Percentiles rank a stretch among this genome's conserved stretches.
Conservation (phyloP, 2,329 filamentous ascomycete species). For the Pseudocercospora crystallina region DNA sequence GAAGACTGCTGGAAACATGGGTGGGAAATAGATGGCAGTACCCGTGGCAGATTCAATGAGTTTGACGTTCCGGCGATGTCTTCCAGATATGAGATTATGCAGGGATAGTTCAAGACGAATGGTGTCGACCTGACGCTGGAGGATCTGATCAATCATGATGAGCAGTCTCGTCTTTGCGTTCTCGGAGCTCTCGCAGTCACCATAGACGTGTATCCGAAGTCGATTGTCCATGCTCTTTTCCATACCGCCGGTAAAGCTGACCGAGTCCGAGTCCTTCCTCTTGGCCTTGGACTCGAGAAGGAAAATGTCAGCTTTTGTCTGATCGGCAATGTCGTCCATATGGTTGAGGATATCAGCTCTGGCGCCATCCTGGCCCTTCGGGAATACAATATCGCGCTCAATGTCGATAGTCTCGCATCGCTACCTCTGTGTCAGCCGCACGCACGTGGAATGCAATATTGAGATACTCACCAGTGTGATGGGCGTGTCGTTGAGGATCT, state of each 20-base stretch:
- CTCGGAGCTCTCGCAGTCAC: slow-evolving; percentile 91
- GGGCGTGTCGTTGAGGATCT: slow-evolving; percentile 86
- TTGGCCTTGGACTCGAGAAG: slow-evolving; percentile 76
- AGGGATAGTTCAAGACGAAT: slow-evolving; percentile 81
- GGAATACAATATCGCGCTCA: slow-evolving; percentile 84
- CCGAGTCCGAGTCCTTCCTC: slow-evolving; percentile 73
- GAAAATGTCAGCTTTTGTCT: slow-evolving; percentile 95
- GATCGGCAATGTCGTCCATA: slow-evolving; percentile 80
- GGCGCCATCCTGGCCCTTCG: slow-evolving; percentile 55
- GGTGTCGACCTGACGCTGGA: slow-evolving; percentile 72
- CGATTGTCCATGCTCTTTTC: slow-evolving; percentile 82
- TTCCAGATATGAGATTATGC: slow-evolving; percentile 88
- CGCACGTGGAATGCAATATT: slow-evolving; percentile 5
- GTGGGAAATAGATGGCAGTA: slow-evolving; percentile 97
- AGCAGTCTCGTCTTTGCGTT: slow-evolving; percentile 94
- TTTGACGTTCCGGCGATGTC: slow-evolving; percentile 96
- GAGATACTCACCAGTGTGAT: slow-evolving; percentile 75
- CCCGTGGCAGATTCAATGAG: slow-evolving; percentile 92
- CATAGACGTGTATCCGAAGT: slow-evolving; percentile 90
- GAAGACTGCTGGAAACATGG: slow-evolving; percentile 87
- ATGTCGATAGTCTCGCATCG: slow-evolving; percentile 92
- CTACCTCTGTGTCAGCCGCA: slow-evolving; percentile 51
- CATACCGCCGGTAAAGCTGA: slow-evolving; percentile 73
- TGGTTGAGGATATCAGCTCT: slow-evolving; percentile 76
- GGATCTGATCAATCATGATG: slow-evolving; percentile 94